These are phyloP conservation scores for Cladosporium austrohemisphaericum DNA, from an alignment of 2,329 filamentous ascomycete genomes.

Conservation along the genomic window DNA sequence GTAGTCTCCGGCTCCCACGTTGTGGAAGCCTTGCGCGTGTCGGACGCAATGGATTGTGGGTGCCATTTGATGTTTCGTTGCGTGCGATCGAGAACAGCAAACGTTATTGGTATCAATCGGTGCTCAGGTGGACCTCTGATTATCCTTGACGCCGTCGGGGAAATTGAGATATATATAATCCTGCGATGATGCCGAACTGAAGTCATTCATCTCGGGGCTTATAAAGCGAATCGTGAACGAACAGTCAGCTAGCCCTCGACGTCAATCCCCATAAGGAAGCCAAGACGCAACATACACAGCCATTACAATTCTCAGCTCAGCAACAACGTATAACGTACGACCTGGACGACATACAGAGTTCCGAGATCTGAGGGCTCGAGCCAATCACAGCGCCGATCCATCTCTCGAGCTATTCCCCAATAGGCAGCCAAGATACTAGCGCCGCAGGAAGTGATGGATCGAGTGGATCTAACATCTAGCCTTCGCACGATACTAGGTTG, in stretches of 20 bases:
- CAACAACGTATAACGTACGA: not conserved
- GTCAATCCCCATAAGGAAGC: not conserved
- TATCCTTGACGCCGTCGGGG: no score
- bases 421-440: constrained; percentile 16
- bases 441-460: not conserved
- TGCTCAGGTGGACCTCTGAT: no score
- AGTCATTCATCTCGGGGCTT: no score
- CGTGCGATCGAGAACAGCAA: no score
- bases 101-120: no score
- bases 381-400: no score
- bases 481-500: not conserved
- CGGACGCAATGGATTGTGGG: constrained; percentile 11
- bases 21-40: constrained; percentile 13
- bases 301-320: not conserved
- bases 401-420: constrained; percentile 5
- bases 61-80: no score
- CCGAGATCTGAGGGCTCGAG: not conserved
- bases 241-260: no score
- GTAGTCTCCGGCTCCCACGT: constrained; percentile 7
- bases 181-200: no score
- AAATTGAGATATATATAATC: no score
- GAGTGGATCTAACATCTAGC: not conserved
- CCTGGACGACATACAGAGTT: not conserved
- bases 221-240: no score
- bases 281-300: not conserved